Conservation (phyloP, 768 basidiomycete genomes). For the Tephrocybe rancida region DNA sequence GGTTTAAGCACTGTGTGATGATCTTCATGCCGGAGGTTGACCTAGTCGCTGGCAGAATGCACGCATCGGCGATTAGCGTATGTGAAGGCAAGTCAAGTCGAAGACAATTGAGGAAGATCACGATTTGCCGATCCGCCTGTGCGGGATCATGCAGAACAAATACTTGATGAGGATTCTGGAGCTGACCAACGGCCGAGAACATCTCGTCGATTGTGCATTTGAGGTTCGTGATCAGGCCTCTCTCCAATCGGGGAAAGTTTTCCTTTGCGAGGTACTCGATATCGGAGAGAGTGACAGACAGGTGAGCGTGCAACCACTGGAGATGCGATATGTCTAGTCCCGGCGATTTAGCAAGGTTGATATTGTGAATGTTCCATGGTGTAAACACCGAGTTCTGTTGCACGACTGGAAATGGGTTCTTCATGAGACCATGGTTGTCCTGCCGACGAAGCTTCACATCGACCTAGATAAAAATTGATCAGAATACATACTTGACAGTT, state of each 20-base stretch:
- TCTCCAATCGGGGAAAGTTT: neutral
- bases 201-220: constrained; percentile 10
- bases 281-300: constrained; percentile 22
- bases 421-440: constrained; percentile 5
- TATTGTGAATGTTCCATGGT: constrained; percentile 34
- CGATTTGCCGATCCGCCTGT: constrained; percentile 28
- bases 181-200: neutral
- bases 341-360: constrained; percentile 30
- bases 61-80: constrained; percentile 54
- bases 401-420: constrained; percentile 29
- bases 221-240: constrained; percentile 1
- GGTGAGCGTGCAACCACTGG: constrained; percentile 26
- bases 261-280: constrained; percentile 14
- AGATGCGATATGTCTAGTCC: constrained; percentile 15
- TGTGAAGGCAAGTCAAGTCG: constrained; percentile 50
- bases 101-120: constrained; percentile 49
- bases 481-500: neutral
- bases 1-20: neutral
- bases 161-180: neutral
- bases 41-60: constrained; percentile 39
- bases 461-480: neutral
- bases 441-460: constrained; percentile 5
- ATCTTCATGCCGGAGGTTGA: neutral
- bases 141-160: constrained; percentile 26
- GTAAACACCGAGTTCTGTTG: constrained; percentile 4